Percentiles rank a stretch among this genome's conserved stretches.
phyloP scores from a whole-genome alignment of 106 monocot species.

The Posidonia australis region DNA sequence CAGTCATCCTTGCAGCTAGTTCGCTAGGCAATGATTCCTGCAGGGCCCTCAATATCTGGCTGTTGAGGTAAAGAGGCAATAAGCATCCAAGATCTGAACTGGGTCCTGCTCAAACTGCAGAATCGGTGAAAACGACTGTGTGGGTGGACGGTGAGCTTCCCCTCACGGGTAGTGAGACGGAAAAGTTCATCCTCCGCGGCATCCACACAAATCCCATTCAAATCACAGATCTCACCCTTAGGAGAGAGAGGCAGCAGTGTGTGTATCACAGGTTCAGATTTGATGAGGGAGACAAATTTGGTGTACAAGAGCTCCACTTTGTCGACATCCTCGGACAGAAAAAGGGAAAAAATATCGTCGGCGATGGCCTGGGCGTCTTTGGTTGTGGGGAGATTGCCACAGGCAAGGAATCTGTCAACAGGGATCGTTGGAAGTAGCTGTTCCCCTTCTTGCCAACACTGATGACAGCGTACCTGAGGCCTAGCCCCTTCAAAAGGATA shows the following conservation, averaged over 20 bases:
- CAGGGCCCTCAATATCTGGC: slow-evolving; percentile 77
- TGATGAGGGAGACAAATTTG: slow-evolving; percentile 84
- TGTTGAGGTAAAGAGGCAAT: slow-evolving; percentile 86
- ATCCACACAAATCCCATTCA: slow-evolving; percentile 88
- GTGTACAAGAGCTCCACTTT: slow-evolving; percentile 96
- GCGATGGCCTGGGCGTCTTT: slow-evolving; percentile 90
- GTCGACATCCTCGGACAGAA: slow-evolving; percentile 80
- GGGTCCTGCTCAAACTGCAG: slow-evolving; percentile 97
- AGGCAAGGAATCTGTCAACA: slow-evolving; percentile 64
- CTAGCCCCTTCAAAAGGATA: slow-evolving; percentile 19
- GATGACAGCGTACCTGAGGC: slow-evolving; percentile 55
- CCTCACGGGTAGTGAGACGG: slow-evolving; percentile 83
- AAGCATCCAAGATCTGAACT: slow-evolving; percentile 87
- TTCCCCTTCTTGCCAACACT: slow-evolving; percentile 86
- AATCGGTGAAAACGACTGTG: slow-evolving; percentile 63
- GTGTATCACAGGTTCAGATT: slow-evolving; percentile 87
- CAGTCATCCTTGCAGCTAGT: slow-evolving; percentile 86
- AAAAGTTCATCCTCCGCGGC: slow-evolving; percentile 95
- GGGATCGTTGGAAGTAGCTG: slow-evolving; percentile 73
- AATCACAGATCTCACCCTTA: slow-evolving; percentile 86
- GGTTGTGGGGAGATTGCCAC: slow-evolving; percentile 56
- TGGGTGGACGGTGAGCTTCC: slow-evolving; percentile 65
- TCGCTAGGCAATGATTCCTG: slow-evolving; percentile 95
- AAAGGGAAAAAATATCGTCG: slow-evolving; percentile 88
- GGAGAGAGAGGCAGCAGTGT: slow-evolving; percentile 92